Conservation (phyloP, 2,329 filamentous ascomycete species). For the Bipolaris gigantea region DNA sequence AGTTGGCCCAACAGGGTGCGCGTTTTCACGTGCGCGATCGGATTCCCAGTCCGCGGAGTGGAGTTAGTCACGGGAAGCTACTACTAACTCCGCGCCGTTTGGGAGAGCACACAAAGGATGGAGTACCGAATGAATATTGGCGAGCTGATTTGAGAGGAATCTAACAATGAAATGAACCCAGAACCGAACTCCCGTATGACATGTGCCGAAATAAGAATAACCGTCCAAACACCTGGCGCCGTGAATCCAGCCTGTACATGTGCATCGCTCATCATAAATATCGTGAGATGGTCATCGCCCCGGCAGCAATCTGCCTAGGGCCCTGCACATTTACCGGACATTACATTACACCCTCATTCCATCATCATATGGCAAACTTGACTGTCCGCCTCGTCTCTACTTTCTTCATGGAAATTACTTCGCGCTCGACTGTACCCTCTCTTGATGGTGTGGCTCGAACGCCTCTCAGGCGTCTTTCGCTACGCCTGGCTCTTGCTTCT, state of each 20-base stretch:
- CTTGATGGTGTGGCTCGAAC: slow-evolving; percentile 31
- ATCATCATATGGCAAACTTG: slow-evolving; percentile 33
- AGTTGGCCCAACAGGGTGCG: not conserved
- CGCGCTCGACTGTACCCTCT: slow-evolving; percentile 35
- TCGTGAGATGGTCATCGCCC: slow-evolving; percentile 29
- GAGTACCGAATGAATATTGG: not conserved
- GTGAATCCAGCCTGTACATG: slow-evolving; percentile 6
- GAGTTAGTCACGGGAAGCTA: not conserved
- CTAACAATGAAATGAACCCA: not conserved
- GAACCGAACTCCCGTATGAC: not conserved
- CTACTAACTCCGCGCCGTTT: slow-evolving; percentile 1
- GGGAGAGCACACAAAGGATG: not conserved
- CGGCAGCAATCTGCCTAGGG: slow-evolving; percentile 1
- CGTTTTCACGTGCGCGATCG: slow-evolving; percentile 10
- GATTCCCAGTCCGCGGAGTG: not conserved
- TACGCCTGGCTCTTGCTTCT: slow-evolving; percentile 61
- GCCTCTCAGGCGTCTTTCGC: slow-evolving; percentile 52
- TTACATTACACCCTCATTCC: slow-evolving; percentile 20
- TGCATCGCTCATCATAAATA: slow-evolving; percentile 11
- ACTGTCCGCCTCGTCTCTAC: slow-evolving; percentile 29
- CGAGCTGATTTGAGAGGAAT: not conserved
- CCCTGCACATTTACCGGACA: slow-evolving; percentile 5
- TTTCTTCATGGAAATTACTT: slow-evolving; percentile 19
- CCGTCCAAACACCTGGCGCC: slow-evolving; percentile 4
- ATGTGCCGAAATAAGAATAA: not conserved